Percentiles rank a stretch among this genome's conserved stretches.
phyloP scores from a whole-genome alignment of 163 green algal genomes.

The Trebouxia gelatinosa region DNA sequence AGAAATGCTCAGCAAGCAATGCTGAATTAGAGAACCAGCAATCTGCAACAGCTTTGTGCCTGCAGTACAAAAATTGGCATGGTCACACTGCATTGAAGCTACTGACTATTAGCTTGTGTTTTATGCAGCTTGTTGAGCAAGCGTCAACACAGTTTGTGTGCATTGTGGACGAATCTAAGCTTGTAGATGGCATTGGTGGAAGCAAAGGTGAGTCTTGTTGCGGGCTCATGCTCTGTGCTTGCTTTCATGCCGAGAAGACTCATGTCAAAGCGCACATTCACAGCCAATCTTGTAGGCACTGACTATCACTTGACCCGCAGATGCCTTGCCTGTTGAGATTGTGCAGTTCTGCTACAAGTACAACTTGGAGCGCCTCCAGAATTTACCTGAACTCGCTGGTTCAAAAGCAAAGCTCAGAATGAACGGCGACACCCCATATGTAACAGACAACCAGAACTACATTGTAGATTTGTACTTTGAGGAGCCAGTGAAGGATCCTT shows the following conservation, averaged over 20 bases:
- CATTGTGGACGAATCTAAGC: constrained; percentile 99
- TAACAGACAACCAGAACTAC: constrained; percentile 99
- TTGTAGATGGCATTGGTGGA: constrained; percentile 89
- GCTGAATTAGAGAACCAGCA: neutral
- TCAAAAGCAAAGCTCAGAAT: constrained; percentile 37
- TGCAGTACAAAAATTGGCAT: no score
- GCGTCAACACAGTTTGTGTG: constrained; percentile 94
- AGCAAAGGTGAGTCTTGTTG: constrained; percentile 69
- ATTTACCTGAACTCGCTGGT: constrained; percentile 60
- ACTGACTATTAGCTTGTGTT: neutral
- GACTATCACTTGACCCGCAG: constrained; percentile 11
- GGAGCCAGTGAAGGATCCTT: constrained; percentile 61
- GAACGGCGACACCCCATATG: constrained; percentile 89
- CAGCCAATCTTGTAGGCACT: neutral
- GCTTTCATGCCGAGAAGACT: neutral
- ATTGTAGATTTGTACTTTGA: constrained; percentile 99
- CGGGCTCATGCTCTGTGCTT: neutral
- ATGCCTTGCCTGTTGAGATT: constrained; percentile 98
- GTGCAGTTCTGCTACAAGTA: constrained; percentile 98
- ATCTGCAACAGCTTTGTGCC: neutral
- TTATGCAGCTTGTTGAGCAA: constrained; percentile 94
- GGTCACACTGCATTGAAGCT: neutral
- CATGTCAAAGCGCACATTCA: neutral
- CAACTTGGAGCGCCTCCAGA: constrained; percentile 78
- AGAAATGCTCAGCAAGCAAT: no score